Percentiles rank a stretch among this genome's conserved stretches.
Conservation (phyloP, 2,329 filamentous ascomycete genomes). For the Metarhizium rileyi region DNA sequence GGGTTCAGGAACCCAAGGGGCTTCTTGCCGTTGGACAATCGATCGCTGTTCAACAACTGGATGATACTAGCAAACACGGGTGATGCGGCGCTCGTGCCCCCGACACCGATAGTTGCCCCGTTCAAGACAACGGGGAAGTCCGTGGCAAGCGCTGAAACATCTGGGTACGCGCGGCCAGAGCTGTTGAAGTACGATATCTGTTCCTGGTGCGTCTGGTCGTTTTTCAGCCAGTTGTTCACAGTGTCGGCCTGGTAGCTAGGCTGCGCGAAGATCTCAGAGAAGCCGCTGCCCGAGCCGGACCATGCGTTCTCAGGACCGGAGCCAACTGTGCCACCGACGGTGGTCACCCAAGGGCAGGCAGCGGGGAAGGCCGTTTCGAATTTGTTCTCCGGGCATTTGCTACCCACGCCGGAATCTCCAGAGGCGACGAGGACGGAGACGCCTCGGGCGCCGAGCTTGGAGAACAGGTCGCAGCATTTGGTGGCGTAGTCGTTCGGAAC, state of each 20-base stretch:
- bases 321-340: conserved; percentile 5
- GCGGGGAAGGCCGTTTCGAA: conserved; percentile 22
- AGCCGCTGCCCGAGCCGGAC: conserved; percentile 2
- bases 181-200: conserved; percentile 1
- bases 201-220: conserved; percentile 2
- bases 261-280: conserved; percentile 3
- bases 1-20: conserved; percentile 7
- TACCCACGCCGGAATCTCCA: conserved; percentile 34
- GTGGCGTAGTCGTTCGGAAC: conserved; percentile 23
- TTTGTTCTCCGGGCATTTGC: conserved; percentile 19
- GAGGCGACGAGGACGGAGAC: conserved; percentile 52
- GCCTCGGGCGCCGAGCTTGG: conserved; percentile 53
- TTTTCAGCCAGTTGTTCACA: conserved; percentile 2
- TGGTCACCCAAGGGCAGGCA: conserved; percentile 38
- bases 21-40: background rate
- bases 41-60: conserved; percentile 5
- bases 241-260: conserved; percentile 3
- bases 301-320: conserved; percentile 1
- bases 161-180: conserved; percentile 2
- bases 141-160: conserved; percentile 3
- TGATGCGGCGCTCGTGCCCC: conserved; percentile 5
- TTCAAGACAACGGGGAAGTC: background rate
- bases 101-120: background rate
- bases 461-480: conserved; percentile 50
- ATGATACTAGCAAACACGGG: conserved; percentile 5